phyloP scores from a whole-genome alignment of 768 basidiomycete species.

The Leccinum arenicola region DNA sequence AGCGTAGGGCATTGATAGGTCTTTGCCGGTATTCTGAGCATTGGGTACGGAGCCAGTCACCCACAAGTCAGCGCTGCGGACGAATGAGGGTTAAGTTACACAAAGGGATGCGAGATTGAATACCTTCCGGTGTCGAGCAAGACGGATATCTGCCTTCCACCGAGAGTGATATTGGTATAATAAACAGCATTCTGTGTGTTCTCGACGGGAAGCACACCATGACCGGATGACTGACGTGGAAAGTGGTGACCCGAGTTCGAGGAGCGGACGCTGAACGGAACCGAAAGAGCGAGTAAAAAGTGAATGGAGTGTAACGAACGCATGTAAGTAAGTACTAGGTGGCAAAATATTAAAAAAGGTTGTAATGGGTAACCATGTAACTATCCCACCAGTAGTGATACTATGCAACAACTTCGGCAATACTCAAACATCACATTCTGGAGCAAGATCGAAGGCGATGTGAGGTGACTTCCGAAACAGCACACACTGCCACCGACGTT shows the following conservation, averaged over 20 bases:
- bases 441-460: too few species aligned
- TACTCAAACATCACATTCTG: too few species aligned
- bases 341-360: not conserved
- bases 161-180: conserved; percentile 67
- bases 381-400: too few species aligned
- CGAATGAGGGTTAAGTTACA: conserved; percentile 3
- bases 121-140: conserved; percentile 80
- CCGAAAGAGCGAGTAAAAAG: conserved; percentile 32
- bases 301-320: conserved; percentile 20
- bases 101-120: not conserved
- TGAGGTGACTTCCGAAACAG: too few species aligned
- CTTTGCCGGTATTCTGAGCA: conserved; percentile 54
- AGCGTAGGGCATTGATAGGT: conserved; percentile 60
- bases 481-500: too few species aligned
- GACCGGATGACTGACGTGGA: conserved; percentile 27
- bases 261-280: conserved; percentile 31
- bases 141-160: conserved; percentile 54
- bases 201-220: conserved; percentile 40
- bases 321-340: conserved; percentile 12
- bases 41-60: conserved; percentile 50
- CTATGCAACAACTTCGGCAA: too few species aligned
- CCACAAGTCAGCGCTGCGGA: conserved; percentile 71
- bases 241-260: conserved; percentile 2
- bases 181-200: conserved; percentile 76
- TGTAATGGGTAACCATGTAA: not conserved